Evolutionary conservation across 129 eudicot genomes (phyloP).

Genomic region (Erigeron canadensis): DNA sequence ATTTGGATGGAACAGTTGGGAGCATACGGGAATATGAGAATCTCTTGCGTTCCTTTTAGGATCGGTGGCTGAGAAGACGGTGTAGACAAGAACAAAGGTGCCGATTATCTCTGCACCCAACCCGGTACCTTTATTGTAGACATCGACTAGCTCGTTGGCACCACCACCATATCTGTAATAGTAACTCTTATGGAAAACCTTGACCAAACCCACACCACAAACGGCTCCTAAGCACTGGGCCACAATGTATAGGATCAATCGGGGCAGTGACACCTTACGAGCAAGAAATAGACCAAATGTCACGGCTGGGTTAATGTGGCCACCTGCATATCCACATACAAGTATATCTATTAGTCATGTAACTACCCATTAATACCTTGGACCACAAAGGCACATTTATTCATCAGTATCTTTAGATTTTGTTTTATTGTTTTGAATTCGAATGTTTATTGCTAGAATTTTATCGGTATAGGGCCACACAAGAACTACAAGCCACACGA

Average conservation of each 20-base stretch:
- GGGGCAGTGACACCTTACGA: neutral
- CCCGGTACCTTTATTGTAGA: neutral
- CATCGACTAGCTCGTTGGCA: neutral
- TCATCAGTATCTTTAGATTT: no score
- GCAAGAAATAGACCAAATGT: neutral
- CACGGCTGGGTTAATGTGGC: conserved; percentile 5
- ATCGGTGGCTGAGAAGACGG: neutral
- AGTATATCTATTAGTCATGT: no score
- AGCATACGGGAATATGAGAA: neutral
- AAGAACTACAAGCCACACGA: no score
- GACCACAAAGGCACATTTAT: no score
- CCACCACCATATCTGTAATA: neutral
- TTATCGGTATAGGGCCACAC: no score
- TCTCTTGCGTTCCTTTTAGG: neutral
- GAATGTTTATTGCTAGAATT: no score
- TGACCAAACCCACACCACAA: neutral
- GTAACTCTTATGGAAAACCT: neutral
- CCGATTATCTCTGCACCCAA: neutral
- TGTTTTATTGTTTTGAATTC: no score
- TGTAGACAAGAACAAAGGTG: neutral
- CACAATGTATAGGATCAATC: neutral
- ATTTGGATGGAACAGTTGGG: neutral
- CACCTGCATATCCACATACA: neutral
- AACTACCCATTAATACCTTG: no score
- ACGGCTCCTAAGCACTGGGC: neutral